Base-by-base conservation (phyloP, 768 basidiomycete genomes). In the Mycena galericulata region DNA sequence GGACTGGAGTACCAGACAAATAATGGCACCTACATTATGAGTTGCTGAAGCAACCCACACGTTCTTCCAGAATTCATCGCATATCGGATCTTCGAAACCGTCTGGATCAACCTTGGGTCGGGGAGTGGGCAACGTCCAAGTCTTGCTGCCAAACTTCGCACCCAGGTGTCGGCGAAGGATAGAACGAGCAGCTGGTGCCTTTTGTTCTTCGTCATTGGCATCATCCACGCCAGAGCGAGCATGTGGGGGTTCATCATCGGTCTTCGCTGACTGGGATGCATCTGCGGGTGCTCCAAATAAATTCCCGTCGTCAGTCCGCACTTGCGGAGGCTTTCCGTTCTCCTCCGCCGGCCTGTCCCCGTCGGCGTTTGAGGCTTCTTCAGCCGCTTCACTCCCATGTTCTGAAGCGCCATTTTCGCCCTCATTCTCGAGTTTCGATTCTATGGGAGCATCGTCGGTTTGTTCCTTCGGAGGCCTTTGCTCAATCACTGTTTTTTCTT, bases 51-150 rank as follows among this genome's bases (percentile, higher is more conserved):
- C 89, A 3, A 92, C 84, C 97, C 98, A 99, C 40, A 93, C 87
- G 67, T 92, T 86, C 75, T 92, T 92, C 95, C 95, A 98, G 77
- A 99, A 99, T 49, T 78, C 81, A 66, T 97, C 95, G 71, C 84
- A 87, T 41, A 99, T 84, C 15, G 97, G 97, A 78, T 99, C 97
- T 65, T 93, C 91, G 69, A 99, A 96, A 34, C 87, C 89, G 65
- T 93, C 79, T 1, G 92, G 87, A 69, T 93, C 90, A 43, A 97
- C 87, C 36, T 84, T 80, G 6, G 95, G 95, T n/a, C 88, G 87
- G 2, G 86, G 83, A 0, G 87, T 89, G 1, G 89, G 89, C 62
- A 93, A 79, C 38, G 85, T 85, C 89, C 90, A 92, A 11, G 83
- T 78, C 65, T 87, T 89, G 43, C 80, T 82, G 20, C 84, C 84